Conservation (phyloP, 2,329 filamentous ascomycete genomes). For the Pestalotiopsis sp. region DNA sequence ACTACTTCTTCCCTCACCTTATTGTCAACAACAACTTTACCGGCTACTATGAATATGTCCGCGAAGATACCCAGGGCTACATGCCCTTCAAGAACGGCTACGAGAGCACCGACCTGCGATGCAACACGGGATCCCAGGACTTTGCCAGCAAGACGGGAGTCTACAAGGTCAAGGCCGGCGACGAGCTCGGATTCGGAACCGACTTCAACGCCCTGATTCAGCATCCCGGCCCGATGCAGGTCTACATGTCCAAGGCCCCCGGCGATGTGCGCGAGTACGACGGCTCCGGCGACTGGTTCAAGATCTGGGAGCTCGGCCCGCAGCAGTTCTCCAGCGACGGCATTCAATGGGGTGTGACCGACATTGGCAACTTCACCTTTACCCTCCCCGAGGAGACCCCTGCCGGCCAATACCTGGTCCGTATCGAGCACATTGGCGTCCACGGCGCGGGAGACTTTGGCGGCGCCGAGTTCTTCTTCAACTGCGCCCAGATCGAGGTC, state of each 20-base stretch:
- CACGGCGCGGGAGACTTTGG: not conserved
- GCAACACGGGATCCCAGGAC: not conserved
- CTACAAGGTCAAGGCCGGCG: not conserved
- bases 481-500: not conserved
- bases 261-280: not conserved
- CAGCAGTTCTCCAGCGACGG: not conserved
- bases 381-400: not conserved
- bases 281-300: constrained; percentile 6
- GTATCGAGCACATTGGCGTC: not conserved
- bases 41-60: not conserved
- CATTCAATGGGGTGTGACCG: not conserved
- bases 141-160: not conserved
- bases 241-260: not conserved
- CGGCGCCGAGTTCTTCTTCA: not conserved
- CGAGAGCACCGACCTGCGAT: not conserved
- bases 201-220: not conserved
- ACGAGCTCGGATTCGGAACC: not conserved
- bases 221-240: not conserved
- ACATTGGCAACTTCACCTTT: not conserved
- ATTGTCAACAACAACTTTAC: not conserved
- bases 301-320: not conserved
- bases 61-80: not conserved
- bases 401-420: not conserved
- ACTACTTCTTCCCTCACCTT: not conserved
- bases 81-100: not conserved